Base-by-base conservation (phyloP, 257 asterid genomes). In the Solanum appendiculatum region DNA sequence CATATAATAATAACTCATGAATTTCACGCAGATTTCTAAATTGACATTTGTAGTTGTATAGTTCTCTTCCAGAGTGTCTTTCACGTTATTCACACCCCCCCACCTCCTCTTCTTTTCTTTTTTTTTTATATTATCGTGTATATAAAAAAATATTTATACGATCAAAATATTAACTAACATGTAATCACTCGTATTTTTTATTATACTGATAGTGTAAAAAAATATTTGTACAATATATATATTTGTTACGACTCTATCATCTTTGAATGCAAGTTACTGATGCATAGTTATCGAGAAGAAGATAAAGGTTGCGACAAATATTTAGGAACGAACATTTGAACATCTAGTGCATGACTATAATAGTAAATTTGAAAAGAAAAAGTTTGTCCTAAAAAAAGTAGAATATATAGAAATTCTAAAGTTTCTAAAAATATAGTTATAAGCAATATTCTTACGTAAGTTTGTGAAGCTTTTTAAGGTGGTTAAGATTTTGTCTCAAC, bases 11-110 rank as follows among this genome's bases (percentile, higher is more conserved):
- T 51, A 44, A 46, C 64, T 91, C 92, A 90, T 91, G 94, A 88
- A 86, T 84, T 91, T 91, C 93, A 86, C 48, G 94, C 91, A 86
- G 33, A 86, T 48, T 78, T 46, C 64, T 78, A 78, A 90, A 86
- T 85, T 86, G 89, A 78, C 40, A 78, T 44, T 78, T 78, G 84
- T 6, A 27, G 84, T 78, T 78, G 84, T 33, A n/a, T n/a, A 78
- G 40, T 78, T 80, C 84, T 46, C 84, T 69, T 89, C 16, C 48
- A 64, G 81, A 70, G 82, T 36, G 80, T 85, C 46, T 74, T 58
- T 92, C 94, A 92, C 93, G 91, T 86, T 90, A 87, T 72, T 88
- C 93, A 87, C 70, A 70, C 40, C 46, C 85, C 27, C 46, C 75
- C 56, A 40, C 88, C 74, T 70, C 75, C 15, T 4, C 48, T 5